Percentiles rank a stretch among this genome's conserved stretches.
phyloP scores from a whole-genome alignment of 2,329 filamentous ascomycete genomes.

The Moelleriella libera region DNA sequence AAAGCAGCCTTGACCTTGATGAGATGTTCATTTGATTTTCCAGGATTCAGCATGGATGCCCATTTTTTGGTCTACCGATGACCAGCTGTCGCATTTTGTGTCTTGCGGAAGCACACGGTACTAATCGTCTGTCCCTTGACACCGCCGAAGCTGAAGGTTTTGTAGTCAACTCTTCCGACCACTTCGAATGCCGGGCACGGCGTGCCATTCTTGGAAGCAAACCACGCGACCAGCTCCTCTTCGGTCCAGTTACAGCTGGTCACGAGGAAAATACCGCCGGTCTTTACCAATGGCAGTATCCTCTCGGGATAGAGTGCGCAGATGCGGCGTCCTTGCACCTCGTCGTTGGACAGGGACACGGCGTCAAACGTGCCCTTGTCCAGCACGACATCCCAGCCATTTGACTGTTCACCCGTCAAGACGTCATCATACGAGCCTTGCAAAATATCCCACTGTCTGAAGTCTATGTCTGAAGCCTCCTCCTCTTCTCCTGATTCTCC shows the following conservation, averaged over 20 bases:
- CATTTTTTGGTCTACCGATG: too few species aligned
- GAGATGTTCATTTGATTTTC: too few species aligned
- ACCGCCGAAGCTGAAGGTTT: slow-evolving; percentile 79
- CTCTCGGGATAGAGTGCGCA: slow-evolving; percentile 63
- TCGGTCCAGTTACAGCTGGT: slow-evolving; percentile 99
- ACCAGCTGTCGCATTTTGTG: neutral
- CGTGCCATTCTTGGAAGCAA: slow-evolving; percentile 27
- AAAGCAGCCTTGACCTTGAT: too few species aligned
- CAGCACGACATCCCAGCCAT: slow-evolving; percentile 78
- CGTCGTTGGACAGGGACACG: slow-evolving; percentile 57
- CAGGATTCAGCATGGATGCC: too few species aligned
- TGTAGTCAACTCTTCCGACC: slow-evolving; percentile 62
- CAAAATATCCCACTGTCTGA: slow-evolving; percentile 51
- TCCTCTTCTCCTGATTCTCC: too few species aligned
- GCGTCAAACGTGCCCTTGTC: slow-evolving; percentile 99
- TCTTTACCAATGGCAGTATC: slow-evolving; percentile 53
- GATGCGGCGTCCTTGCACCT: slow-evolving; percentile 40
- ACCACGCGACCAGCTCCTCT: slow-evolving; percentile 70
- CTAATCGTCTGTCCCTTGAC: slow-evolving; percentile 79
- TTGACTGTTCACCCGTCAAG: slow-evolving; percentile 12
- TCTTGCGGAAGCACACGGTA: slow-evolving; percentile 56
- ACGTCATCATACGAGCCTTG: slow-evolving; percentile 22
- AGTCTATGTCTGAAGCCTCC: slow-evolving; percentile 25
- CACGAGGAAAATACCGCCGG: slow-evolving; percentile 62
- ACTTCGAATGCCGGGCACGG: slow-evolving; percentile 33